These are phyloP conservation scores for Lippia alba DNA, from an alignment of 305 asterid genomes.

Conservation along the genomic window DNA sequence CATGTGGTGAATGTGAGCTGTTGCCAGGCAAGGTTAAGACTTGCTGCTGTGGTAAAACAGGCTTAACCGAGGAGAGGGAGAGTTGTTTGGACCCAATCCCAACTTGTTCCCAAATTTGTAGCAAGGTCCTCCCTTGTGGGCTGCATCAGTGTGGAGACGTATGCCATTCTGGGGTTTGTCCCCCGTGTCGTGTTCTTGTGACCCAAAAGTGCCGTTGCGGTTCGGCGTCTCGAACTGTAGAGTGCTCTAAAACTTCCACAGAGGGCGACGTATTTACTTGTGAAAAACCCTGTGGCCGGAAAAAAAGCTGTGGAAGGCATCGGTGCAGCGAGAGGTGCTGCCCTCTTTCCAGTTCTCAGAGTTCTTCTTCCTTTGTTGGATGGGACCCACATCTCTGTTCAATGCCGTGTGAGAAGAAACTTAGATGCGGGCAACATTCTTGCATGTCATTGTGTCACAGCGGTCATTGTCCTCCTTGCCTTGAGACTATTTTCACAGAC, in stretches of 20 bases:
- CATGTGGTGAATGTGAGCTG: slow-evolving; percentile 84
- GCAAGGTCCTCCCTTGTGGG: slow-evolving; percentile 76
- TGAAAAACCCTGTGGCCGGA: slow-evolving; percentile 83
- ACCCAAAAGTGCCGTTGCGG: slow-evolving; percentile 89
- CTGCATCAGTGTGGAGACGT: slow-evolving; percentile 65
- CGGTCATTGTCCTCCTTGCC: slow-evolving; percentile 97
- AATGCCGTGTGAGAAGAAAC: slow-evolving; percentile 94
- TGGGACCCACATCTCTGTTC: slow-evolving; percentile 91
- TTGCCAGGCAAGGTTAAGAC: slow-evolving; percentile 67
- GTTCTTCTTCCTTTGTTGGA: slow-evolving; percentile 48
- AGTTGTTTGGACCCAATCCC: slow-evolving; percentile 88
- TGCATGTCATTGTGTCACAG: slow-evolving; percentile 87
- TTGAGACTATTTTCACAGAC: slow-evolving; percentile 84
- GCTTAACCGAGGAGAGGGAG: slow-evolving; percentile 58
- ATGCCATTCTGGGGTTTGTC: slow-evolving; percentile 83
- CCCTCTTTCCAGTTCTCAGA: slow-evolving; percentile 62
- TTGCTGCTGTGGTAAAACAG: slow-evolving; percentile 90
- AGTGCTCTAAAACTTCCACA: slow-evolving; percentile 67
- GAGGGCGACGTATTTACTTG: slow-evolving; percentile 69
- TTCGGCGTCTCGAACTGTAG: slow-evolving; percentile 82
- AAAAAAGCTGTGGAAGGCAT: slow-evolving; percentile 95
- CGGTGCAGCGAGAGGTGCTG: slow-evolving; percentile 96
- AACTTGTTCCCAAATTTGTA: slow-evolving; percentile 75
- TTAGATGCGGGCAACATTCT: slow-evolving; percentile 95
- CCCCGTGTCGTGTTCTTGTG: slow-evolving; percentile 72